These are phyloP conservation scores for Catharanthus roseus DNA, from an alignment of 257 asterid species.

Conservation along the genomic window DNA sequence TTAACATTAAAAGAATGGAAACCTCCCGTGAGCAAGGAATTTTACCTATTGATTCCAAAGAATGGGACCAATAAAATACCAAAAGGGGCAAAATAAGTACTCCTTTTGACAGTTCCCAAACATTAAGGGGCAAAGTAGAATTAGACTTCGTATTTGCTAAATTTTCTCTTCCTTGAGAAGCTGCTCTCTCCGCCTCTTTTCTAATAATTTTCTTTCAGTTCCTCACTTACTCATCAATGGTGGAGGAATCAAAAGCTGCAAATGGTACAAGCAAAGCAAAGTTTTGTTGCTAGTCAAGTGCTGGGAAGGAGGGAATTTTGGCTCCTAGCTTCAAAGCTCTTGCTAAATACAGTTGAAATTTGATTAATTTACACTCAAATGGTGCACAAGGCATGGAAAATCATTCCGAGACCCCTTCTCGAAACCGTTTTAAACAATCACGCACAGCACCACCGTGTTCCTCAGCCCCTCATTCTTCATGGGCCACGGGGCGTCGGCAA, in stretches of 20 bases:
- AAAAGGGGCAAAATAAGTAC: no score
- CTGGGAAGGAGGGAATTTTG: not conserved
- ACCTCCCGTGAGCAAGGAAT: no score
- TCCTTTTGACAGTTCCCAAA: no score
- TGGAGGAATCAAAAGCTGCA: not conserved
- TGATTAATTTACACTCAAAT: constrained; percentile 16
- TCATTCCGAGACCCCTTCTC: constrained; percentile 78
- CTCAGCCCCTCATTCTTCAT: constrained; percentile 88
- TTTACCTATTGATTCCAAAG: no score
- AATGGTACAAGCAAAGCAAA: not conserved
- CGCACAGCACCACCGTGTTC: constrained; percentile 87
- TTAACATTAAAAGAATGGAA: no score
- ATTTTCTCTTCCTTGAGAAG: no score
- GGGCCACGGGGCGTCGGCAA: constrained; percentile 99
- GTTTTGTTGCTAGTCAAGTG: not conserved
- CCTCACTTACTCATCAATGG: not conserved
- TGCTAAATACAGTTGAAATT: not conserved
- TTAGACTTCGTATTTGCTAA: no score
- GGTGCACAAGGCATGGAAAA: constrained; percentile 77
- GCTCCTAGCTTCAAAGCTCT: not conserved
- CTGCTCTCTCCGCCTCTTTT: not conserved
- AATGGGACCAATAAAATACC: no score
- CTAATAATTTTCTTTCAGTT: not conserved
- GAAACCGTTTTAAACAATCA: constrained; percentile 90
- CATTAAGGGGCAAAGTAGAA: no score